Conservation (phyloP, 1,139 yeast species). For the Geotrichum phurueaensis region DNA sequence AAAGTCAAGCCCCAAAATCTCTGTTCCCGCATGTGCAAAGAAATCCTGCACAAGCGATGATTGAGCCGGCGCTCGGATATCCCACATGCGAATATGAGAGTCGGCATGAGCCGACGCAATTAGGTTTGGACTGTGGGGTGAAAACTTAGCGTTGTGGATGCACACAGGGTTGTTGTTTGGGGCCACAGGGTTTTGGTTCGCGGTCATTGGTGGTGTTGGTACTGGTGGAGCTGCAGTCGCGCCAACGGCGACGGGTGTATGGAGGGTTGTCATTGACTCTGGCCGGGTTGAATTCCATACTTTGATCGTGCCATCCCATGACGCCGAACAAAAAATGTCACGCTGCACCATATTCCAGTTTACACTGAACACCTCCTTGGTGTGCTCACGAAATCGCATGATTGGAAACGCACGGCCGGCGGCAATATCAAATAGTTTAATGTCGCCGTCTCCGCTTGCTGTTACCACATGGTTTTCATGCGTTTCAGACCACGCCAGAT, state of each 20-base stretch:
- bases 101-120: slow-evolving; percentile 75
- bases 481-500: slow-evolving; percentile 81
- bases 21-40: slow-evolving; percentile 73
- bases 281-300: slow-evolving; percentile 61
- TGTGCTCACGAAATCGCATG: slow-evolving; percentile 71
- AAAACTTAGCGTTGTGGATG: slow-evolving; percentile 71
- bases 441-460: slow-evolving; percentile 86
- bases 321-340: slow-evolving; percentile 60
- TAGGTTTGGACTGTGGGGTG: slow-evolving; percentile 76
- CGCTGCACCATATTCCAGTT: slow-evolving; percentile 85
- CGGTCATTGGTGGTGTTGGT: slow-evolving; percentile 1
- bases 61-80: slow-evolving; percentile 61
- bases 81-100: slow-evolving; percentile 77
- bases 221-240: slow-evolving; percentile 6
- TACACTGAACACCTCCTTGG: slow-evolving; percentile 78
- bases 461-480: slow-evolving; percentile 81
- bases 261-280: slow-evolving; percentile 55
- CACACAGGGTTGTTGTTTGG: slow-evolving; percentile 27
- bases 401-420: slow-evolving; percentile 54
- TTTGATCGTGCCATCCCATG: slow-evolving; percentile 91
- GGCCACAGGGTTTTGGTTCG: not conserved
- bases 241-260: slow-evolving; percentile 17
- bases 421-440: slow-evolving; percentile 70
- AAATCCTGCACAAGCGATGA: slow-evolving; percentile 44
- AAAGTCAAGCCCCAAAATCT: slow-evolving; percentile 77